Evolutionary conservation across 2,329 filamentous ascomycete species (phyloP).

Genomic region (Mycosphaerella arachidis): DNA sequence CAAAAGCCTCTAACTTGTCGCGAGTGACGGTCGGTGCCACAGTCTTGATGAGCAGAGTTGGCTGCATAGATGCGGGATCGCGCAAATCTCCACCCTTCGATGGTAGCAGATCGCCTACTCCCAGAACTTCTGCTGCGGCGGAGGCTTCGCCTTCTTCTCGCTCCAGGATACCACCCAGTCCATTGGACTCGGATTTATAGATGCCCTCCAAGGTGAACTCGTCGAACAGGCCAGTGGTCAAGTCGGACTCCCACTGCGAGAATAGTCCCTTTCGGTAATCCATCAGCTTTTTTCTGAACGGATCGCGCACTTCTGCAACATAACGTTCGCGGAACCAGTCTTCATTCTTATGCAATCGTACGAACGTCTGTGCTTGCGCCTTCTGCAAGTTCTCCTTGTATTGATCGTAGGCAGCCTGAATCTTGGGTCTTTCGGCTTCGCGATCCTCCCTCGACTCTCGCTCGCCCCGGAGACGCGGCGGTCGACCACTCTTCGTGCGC

Average conservation of each 20-base stretch:
- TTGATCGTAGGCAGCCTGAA: conserved; percentile 63
- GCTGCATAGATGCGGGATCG: conserved; percentile 82
- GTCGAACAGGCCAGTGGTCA: conserved; percentile 82
- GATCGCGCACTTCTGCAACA: conserved; percentile 72
- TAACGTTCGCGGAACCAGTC: conserved; percentile 99
- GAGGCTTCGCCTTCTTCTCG: conserved; percentile 95
- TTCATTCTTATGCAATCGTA: conserved; percentile 86
- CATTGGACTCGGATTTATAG: conserved; percentile 88
- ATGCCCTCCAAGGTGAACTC: conserved; percentile 92
- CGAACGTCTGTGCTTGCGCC: conserved; percentile 68
- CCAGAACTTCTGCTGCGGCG: conserved; percentile 84
- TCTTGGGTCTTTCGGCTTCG: conserved; percentile 72
- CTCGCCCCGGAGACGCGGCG: conserved; percentile 55
- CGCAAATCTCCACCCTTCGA: conserved; percentile 78
- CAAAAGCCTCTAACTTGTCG: conserved; percentile 87
- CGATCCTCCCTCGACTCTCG: conserved; percentile 68
- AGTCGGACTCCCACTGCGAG: conserved; percentile 81
- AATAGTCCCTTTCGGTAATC: conserved; percentile 76
- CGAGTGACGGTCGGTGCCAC: conserved; percentile 94
- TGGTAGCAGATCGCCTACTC: conserved; percentile 85
- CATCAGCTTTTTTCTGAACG: conserved; percentile 69
- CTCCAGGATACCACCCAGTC: conserved; percentile 76
- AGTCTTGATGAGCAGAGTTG: conserved; percentile 94
- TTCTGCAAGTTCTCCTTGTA: conserved; percentile 64
- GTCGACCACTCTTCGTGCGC: conserved; percentile 62